Base-by-base conservation (phyloP, 371 early-diverging fungal genomes). In the Actinomortierella ambigua region DNA sequence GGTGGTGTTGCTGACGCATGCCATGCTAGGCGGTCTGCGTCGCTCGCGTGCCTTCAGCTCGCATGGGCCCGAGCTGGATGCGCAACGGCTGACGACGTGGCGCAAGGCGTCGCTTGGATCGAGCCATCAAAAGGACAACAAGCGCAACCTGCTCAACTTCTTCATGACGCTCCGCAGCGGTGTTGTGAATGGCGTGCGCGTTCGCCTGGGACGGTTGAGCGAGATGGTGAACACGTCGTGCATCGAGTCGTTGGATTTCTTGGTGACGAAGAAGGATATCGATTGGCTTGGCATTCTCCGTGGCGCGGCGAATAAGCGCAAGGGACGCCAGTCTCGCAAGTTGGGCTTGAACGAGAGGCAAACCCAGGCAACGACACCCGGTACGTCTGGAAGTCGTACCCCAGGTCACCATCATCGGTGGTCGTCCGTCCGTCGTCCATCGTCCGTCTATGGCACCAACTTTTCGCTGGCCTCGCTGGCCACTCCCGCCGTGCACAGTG, bases 161-260 rank as follows among this genome's bases (percentile, higher is more conserved):
- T 89, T 95, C 75, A 93, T 91, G 89, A 88, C 85, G 27, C 73
- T 95, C 50, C 84, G 92, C 15, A 83, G 81, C 11, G 94, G 95
- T 18, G 79, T 81, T 27, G 88, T 86, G 65, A 81, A 83, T 24
- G 90, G 89, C 55, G 87, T 88, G 0, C 85, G 91, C 27, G 81
- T 88, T 6, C 89, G 93, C 6, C 70, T 92, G 1, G 93, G 92
- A 14, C 78, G 90, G 23, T 68, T 95, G 20, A 63, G 79, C 13
- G 94, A 95, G 69, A 84, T 92, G 73, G 81, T 93, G 50, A 87
- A 84, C 68, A 93, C 93, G 0, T 84, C 90, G 24, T 89, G 88
- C 63, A 88, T 95, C 57, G 92, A 91, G 58, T 88, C 88, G 1
- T 81, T 95, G n/a, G 95, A 94, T 68, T 95, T 95, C 75, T 73